phyloP scores from a whole-genome alignment of 2,329 filamentous ascomycete genomes.

The Zymoseptoria tritici region DNA sequence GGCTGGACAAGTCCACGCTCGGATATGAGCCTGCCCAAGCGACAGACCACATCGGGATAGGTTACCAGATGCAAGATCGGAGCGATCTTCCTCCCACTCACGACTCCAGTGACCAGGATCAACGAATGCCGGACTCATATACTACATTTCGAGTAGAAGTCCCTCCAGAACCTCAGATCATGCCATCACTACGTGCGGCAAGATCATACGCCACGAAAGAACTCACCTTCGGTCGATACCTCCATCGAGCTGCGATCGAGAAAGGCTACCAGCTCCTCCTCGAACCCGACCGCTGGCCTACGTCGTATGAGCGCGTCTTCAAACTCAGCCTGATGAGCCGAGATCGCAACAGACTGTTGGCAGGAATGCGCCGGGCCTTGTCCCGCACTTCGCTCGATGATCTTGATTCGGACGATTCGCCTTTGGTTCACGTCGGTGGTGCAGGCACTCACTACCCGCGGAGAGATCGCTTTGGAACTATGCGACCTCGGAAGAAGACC shows the following conservation, averaged over 20 bases:
- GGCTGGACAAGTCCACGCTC: constrained; percentile 20
- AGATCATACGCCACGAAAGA: constrained; percentile 57
- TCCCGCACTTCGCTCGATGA: constrained; percentile 37
- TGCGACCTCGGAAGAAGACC: constrained; percentile 37
- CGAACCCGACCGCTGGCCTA: constrained; percentile 35
- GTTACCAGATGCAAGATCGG: constrained; percentile 1
- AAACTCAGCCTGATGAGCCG: constrained; percentile 18
- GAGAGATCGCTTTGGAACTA: constrained; percentile 46
- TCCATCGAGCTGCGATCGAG: constrained; percentile 62
- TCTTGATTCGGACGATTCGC: constrained; percentile 51
- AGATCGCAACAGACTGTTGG: constrained; percentile 15
- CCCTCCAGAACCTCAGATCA: constrained; percentile 24
- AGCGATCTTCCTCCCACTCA: background rate
- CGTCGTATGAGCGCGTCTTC: constrained; percentile 21
- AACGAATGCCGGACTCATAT: background rate
- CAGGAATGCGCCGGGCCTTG: constrained; percentile 35
- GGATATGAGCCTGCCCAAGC: constrained; percentile 3
- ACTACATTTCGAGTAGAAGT: constrained; percentile 6
- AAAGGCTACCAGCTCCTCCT: constrained; percentile 51
- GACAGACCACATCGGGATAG: constrained; percentile 15
- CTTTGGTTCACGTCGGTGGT: constrained; percentile 60
- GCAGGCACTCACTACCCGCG: constrained; percentile 56
- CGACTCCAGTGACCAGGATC: background rate
- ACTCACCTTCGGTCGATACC: constrained; percentile 59
- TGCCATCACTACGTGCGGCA: constrained; percentile 26